phyloP scores from a whole-genome alignment of 768 basidiomycete species.

The Boletus barrowsii region DNA sequence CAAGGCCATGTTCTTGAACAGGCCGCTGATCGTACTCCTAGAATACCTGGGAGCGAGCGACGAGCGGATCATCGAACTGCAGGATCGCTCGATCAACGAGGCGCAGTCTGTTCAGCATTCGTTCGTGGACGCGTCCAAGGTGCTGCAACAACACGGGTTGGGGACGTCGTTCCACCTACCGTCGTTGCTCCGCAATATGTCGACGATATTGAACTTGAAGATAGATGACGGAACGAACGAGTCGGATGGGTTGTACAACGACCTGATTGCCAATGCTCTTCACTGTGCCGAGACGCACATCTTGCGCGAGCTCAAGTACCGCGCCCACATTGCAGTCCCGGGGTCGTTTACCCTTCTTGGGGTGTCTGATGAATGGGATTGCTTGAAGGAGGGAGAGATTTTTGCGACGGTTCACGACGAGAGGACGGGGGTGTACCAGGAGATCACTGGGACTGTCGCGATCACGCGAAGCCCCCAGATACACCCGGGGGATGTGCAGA shows the following conservation, averaged over 20 bases:
- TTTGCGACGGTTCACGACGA: conserved; percentile 42
- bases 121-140: conserved; percentile 34
- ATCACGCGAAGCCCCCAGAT: conserved; percentile 53
- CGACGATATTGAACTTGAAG: conserved; percentile 30
- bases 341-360: conserved; percentile 50
- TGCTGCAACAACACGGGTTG: conserved; percentile 43
- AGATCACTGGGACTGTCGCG: conserved; percentile 38
- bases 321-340: conserved; percentile 49
- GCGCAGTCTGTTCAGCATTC: conserved; percentile 35
- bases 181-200: conserved; percentile 40
- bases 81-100: conserved; percentile 36
- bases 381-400: conserved; percentile 45
- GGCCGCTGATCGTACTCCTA: conserved; percentile 47
- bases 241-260: conserved; percentile 25
- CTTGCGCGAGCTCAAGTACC: conserved; percentile 50
- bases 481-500: conserved; percentile 47
- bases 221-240: conserved; percentile 11
- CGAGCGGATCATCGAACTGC: conserved; percentile 36
- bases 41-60: conserved; percentile 41
- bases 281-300: conserved; percentile 42
- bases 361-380: conserved; percentile 49
- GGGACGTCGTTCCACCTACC: conserved; percentile 45
- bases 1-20: conserved; percentile 42
- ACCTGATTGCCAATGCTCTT: conserved; percentile 37
- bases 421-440: conserved; percentile 20